These are phyloP conservation scores for Macrolepiota dolichaula DNA, from an alignment of 768 basidiomycete genomes.

Conservation along the genomic window DNA sequence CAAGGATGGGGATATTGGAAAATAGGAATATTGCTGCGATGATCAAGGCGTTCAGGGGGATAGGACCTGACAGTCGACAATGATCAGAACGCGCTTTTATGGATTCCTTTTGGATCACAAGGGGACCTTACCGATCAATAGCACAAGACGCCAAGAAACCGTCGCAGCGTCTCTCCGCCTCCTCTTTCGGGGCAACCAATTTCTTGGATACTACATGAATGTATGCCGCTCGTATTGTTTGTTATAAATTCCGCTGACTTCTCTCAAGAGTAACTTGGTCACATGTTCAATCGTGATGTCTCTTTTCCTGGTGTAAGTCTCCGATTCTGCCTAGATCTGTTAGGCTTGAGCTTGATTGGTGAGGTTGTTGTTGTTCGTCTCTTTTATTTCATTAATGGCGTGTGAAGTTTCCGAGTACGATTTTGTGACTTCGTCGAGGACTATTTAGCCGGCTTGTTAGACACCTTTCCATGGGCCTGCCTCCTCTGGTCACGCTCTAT, in stretches of 20 bases:
- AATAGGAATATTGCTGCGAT: conserved; percentile 21
- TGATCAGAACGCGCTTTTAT: not conserved
- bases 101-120: too few species aligned
- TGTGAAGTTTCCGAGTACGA: not conserved
- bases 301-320: not conserved
- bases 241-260: not conserved
- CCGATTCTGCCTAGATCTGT: not conserved
- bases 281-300: conserved; percentile 1
- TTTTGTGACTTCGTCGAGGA: not conserved
- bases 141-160: too few species aligned
- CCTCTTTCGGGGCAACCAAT: not conserved
- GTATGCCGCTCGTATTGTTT: not conserved
- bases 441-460: not conserved
- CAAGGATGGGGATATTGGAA: conserved; percentile 25
- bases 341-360: not conserved
- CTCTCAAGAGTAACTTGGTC: not conserved
- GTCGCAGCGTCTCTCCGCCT: conserved; percentile 2
- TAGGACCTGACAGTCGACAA: conserved; percentile 24
- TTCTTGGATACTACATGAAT: not conserved
- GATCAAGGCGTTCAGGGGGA: conserved; percentile 22
- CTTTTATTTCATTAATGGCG: not conserved
- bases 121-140: too few species aligned
- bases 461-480: conserved; percentile 6
- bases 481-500: too few species aligned
- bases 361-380: not conserved